Percentiles rank a stretch among this genome's conserved stretches.
Evolutionary conservation across 768 basidiomycete genomes (phyloP).

Genomic region (Tulasnella sp.): DNA sequence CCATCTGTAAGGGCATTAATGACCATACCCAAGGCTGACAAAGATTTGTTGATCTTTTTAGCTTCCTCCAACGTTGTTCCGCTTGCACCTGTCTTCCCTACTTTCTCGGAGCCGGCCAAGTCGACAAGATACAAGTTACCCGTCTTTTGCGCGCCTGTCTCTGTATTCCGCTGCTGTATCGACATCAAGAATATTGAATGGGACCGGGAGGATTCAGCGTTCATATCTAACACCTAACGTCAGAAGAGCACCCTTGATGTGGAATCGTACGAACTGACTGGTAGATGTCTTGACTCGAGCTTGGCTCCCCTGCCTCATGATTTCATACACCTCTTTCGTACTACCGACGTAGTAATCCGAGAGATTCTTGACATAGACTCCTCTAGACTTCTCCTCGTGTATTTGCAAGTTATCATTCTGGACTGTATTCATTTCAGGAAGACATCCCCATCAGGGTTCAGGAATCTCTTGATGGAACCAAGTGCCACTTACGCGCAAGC

Average conservation of each 20-base stretch:
- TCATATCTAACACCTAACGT: constrained; percentile 99
- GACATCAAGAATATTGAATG: constrained; percentile 98
- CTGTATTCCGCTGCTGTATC: constrained; percentile 92
- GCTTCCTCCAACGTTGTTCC: constrained; percentile 98
- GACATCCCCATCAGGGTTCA: no score
- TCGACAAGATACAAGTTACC: constrained; percentile 97
- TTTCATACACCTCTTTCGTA: constrained; percentile 91
- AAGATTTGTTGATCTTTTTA: constrained; percentile 99
- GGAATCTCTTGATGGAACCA: no score
- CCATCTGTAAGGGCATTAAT: constrained; percentile 95
- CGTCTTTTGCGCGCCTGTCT: constrained; percentile 88
- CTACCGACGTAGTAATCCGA: constrained; percentile 97
- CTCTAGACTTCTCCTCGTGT: constrained; percentile 94
- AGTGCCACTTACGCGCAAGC: constrained; percentile 77
- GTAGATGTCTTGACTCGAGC: constrained; percentile 89
- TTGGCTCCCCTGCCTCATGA: constrained; percentile 92
- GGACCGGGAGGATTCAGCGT: constrained; percentile 96
- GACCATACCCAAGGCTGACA: constrained; percentile 97
- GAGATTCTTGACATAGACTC: constrained; percentile 94
- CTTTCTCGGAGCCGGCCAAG: constrained; percentile 96
- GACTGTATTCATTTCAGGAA: constrained; percentile 36
- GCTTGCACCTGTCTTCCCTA: constrained; percentile 97
- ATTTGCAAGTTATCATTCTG: constrained; percentile 98
- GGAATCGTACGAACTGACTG: no score
- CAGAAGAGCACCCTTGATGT: no score